Evolutionary conservation across 768 basidiomycete species (phyloP).

Genomic region (Suillus americanus): DNA sequence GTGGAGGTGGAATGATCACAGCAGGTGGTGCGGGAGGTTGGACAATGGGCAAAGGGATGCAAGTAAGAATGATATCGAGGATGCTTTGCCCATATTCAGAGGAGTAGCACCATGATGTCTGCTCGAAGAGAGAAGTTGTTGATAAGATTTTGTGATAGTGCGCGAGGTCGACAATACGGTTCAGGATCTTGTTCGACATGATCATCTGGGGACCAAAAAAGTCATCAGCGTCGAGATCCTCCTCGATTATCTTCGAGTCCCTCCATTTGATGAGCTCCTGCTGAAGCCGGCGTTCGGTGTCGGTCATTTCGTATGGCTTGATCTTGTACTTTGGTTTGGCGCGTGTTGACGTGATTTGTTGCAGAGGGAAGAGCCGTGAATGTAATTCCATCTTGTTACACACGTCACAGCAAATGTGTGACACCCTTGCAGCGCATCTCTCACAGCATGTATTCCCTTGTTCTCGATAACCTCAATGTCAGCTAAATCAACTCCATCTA

Average conservation of each 20-base stretch:
- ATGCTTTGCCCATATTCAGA: slow-evolving; percentile 11
- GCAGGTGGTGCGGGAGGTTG: no score
- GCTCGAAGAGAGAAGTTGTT: slow-evolving; percentile 7
- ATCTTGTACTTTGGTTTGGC: not conserved
- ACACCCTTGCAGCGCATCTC: no score
- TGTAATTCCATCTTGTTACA: not conserved
- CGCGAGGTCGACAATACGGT: slow-evolving; percentile 23
- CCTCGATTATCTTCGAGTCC: no score
- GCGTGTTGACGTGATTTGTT: not conserved
- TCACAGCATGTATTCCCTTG: no score
- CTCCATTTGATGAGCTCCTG: slow-evolving; percentile 19
- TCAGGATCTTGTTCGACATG: no score
- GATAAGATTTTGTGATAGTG: slow-evolving; percentile 5
- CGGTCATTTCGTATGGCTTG: not conserved
- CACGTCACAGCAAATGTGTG: no score
- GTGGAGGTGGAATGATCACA: no score
- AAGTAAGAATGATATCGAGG: not conserved
- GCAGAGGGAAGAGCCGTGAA: not conserved
- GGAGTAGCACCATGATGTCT: slow-evolving; percentile 22
- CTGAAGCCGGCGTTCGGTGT: not conserved
- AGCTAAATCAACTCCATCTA: no score
- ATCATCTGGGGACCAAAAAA: no score
- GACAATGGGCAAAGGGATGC: not conserved
- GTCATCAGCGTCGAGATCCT: no score
- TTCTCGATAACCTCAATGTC: no score